Conservation (phyloP, 2,329 filamentous ascomycete species). For the Xylaria sp. region DNA sequence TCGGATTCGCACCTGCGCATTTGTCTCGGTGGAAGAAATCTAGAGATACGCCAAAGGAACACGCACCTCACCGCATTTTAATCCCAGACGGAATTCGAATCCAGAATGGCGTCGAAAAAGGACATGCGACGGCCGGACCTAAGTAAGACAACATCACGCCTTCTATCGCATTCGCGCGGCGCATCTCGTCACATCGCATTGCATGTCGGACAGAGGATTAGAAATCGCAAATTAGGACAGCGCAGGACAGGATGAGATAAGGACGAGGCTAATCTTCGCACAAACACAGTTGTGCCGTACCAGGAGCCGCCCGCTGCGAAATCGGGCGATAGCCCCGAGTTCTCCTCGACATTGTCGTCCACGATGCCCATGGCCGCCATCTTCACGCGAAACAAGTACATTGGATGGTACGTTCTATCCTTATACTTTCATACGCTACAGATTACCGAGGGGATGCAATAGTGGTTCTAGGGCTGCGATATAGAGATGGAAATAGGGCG, state of each 20-base stretch:
- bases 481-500: not conserved
- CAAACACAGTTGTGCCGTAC: conserved; percentile 81
- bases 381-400: conserved; percentile 88
- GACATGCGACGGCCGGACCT: conserved; percentile 81
- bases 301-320: conserved; percentile 74
- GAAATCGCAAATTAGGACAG: not conserved
- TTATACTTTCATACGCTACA: not conserved
- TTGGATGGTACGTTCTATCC: conserved; percentile 60
- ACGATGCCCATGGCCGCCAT: conserved; percentile 96
- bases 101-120: conserved; percentile 71
- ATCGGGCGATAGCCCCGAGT: conserved; percentile 71
- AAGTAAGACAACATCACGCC: conserved; percentile 61
- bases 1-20: conserved; percentile 9
- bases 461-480: not conserved
- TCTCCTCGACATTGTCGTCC: conserved; percentile 76
- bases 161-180: conserved; percentile 14
- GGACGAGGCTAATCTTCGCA: conserved; percentile 10
- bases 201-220: not conserved
- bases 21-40: not conserved
- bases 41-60: not conserved
- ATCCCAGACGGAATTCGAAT: not conserved
- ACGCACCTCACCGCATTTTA: not conserved
- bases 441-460: not conserved
- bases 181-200: conserved; percentile 27
- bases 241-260: not conserved